Evolutionary conservation across 768 basidiomycete genomes (phyloP).

Genomic region (Hygrocybe punicea): DNA sequence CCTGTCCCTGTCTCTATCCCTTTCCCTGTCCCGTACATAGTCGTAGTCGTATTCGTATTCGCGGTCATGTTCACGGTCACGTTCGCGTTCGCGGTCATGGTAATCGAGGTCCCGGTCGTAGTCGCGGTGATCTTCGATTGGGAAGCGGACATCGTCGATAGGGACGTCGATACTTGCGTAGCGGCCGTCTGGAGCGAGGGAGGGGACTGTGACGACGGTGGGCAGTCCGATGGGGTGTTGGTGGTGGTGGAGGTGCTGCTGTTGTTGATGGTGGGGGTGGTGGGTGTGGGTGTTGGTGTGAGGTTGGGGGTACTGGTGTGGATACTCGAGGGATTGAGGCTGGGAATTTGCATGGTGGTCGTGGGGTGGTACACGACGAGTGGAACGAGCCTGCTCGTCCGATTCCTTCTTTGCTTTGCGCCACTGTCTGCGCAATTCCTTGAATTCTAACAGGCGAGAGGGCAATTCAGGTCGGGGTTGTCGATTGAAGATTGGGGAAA

Average conservation of each 20-base stretch:
- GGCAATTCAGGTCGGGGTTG: too few relatives aligned
- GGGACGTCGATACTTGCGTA: not conserved
- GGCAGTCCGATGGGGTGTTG: not conserved
- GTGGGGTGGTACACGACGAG: constrained; percentile 15
- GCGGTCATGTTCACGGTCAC: not conserved
- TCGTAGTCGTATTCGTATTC: not conserved
- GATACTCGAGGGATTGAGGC: constrained; percentile 15
- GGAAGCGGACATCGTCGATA: not conserved
- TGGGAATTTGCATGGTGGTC: constrained; percentile 20
- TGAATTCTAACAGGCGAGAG: too few relatives aligned
- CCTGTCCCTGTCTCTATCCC: not conserved
- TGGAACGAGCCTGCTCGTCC: constrained; percentile 10
- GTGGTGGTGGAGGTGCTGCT: not conserved
- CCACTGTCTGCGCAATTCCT: constrained; percentile 95
- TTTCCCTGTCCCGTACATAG: not conserved
- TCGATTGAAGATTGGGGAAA: too few relatives aligned
- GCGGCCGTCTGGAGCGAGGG: not conserved
- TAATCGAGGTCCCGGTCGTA: not conserved
- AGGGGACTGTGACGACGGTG: not conserved
- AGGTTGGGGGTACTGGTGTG: constrained; percentile 18
- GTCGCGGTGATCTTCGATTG: not conserved
- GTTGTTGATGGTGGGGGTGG: not conserved
- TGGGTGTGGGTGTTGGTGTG: not conserved
- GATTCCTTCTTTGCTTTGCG: constrained; percentile 87
- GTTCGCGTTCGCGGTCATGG: constrained; percentile 3